Evolutionary conservation across 306 rosid species (phyloP), one percentile per base, ranked within the genome.

Genomic region (Fragaria ananassa): DNA sequence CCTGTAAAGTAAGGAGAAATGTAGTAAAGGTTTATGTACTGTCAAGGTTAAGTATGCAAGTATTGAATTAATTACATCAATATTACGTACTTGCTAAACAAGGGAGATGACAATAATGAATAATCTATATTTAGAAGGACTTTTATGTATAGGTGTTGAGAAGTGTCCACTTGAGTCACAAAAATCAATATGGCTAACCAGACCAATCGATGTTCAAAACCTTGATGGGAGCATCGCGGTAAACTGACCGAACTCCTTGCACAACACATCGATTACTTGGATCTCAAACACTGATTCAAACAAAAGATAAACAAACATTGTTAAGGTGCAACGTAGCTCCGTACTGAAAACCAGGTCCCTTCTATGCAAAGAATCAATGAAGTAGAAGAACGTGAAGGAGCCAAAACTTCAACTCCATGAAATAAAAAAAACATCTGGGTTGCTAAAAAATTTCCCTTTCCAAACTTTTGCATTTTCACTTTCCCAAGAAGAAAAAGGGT

Each of bases 1-100:
- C 96, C 89, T 39, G 76, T 85, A 71, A 86, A 83, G 86, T 73
- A 76, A 50, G 61, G 68, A 75, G 39, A 57, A 74, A 35, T 54
- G 12, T 56, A 12, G 21, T 41, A 75, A 62, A 34, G 69, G 63
- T 74, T 68, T 54, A 44, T 61, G 56, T 27, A 70, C 41, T 35
- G 53, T 19, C 54, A 41, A 70, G 72, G 69, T 70, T 29, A 15
- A 70, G 44, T 78, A 42, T 72, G 56, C 63, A 74, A 77, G 57
- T 19, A 46, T 64, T 53, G 70, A 69, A 63, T 3, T 77, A 72
- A 47, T 61, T 76, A 75, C 19, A 46, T 39, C n/a, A 75, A 41
- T 54, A 76, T 65, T 25, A 53, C 54, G 18, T 72, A 58, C 34
- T 42, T 74, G 23, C n/a, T 37, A 71, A 72, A 71, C 37, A 47